Evolutionary conservation across 768 basidiomycete species (phyloP).

Genomic region (Omphalotus guepiniiformis): DNA sequence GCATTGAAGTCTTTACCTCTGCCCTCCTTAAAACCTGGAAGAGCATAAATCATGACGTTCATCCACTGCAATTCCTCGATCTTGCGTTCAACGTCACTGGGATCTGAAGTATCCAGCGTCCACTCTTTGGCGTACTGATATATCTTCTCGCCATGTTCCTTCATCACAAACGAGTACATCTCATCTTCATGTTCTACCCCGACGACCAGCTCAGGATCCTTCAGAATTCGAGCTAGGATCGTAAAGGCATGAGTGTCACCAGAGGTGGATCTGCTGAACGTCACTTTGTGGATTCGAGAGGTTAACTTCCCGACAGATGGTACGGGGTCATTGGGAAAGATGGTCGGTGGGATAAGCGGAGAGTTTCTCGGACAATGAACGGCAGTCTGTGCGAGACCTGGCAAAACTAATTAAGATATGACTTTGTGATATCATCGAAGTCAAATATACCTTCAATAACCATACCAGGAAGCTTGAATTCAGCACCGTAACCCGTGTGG

Average conservation of each 20-base stretch:
- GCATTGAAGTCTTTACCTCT: constrained; percentile 36
- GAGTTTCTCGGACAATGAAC: constrained; percentile 38
- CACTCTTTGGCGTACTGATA: constrained; percentile 39
- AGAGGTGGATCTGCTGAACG: not conserved
- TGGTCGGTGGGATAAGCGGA: constrained; percentile 24
- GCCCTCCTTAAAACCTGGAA: constrained; percentile 44
- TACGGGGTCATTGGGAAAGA: constrained; percentile 14
- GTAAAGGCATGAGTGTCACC: constrained; percentile 1
- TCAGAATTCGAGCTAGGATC: constrained; percentile 30
- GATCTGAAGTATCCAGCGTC: constrained; percentile 32
- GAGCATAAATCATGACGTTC: constrained; percentile 48
- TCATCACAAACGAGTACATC: constrained; percentile 30
- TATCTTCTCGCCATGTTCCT: constrained; percentile 36
- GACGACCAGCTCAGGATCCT: constrained; percentile 30
- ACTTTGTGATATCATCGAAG: not conserved
- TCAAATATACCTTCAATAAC: constrained; percentile 51
- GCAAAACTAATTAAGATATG: not conserved
- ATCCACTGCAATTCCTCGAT: constrained; percentile 62
- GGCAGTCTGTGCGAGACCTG: constrained; percentile 56
- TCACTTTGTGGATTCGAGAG: not conserved
- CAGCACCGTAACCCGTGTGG: constrained; percentile 57
- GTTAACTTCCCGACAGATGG: not conserved
- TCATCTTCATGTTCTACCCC: not conserved
- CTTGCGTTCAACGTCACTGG: constrained; percentile 44
- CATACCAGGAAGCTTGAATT: constrained; percentile 56